These are phyloP conservation scores for Mortierella sp. DNA, from an alignment of 371 early-diverging fungal species.

Conservation along the genomic window DNA sequence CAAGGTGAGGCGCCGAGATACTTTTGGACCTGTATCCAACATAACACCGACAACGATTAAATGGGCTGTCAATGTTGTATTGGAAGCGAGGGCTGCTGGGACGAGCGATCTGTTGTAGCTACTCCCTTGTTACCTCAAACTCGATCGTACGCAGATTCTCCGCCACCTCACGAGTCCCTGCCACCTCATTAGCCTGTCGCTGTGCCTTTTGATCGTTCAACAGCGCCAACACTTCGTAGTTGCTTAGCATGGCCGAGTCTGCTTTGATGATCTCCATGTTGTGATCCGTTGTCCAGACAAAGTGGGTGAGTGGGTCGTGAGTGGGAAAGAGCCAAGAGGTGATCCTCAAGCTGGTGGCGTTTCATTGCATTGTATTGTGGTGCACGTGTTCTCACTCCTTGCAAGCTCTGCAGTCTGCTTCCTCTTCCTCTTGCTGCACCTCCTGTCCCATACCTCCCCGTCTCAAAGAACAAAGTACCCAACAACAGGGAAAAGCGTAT, in stretches of 20 bases:
- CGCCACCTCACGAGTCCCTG: slow-evolving; percentile 39
- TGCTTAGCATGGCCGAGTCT: slow-evolving; percentile 52
- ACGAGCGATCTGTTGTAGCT: too few relatives aligned
- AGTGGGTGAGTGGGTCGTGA: too few relatives aligned
- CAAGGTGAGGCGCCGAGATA: slow-evolving; percentile 41
- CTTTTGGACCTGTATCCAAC: slow-evolving; percentile 36
- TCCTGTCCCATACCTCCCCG: too few relatives aligned
- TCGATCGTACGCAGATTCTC: slow-evolving; percentile 55
- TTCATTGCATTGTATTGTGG: too few relatives aligned
- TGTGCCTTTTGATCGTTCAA: slow-evolving; percentile 53
- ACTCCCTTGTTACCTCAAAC: slow-evolving; percentile 45
- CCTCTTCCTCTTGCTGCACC: too few relatives aligned
- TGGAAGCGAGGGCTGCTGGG: too few relatives aligned
- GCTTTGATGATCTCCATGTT: slow-evolving; percentile 54
- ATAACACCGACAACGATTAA: too few relatives aligned
- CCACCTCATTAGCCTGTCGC: slow-evolving; percentile 48
- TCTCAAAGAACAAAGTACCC: too few relatives aligned
- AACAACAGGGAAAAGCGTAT: too few relatives aligned
- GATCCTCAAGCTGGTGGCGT: background rate
- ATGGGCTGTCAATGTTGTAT: too few relatives aligned
- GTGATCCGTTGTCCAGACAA: background rate
- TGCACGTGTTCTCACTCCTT: too few relatives aligned
- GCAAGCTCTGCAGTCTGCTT: too few relatives aligned
- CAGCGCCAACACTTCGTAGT: slow-evolving; percentile 53
- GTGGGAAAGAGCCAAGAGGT: background rate